Base-by-base conservation (phyloP, 768 basidiomycete genomes). In the Lyophyllum atratum region DNA sequence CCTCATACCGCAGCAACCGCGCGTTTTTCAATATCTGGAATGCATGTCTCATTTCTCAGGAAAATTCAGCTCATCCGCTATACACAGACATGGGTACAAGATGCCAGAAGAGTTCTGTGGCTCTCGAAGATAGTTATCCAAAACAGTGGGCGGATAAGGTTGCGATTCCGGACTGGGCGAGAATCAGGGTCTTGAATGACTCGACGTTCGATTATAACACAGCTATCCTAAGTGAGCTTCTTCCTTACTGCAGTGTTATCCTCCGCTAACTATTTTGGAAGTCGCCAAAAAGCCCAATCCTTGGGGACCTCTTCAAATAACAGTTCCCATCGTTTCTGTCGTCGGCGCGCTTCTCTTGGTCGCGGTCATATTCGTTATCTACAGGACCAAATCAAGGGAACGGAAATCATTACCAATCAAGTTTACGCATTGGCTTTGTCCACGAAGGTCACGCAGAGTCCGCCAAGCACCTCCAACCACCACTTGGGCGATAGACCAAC, bases 401-500 rank as follows among this genome's bases (percentile, higher is more conserved):
- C 22, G 19, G 25, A 29, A 17, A n/a, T 55, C 26, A 39, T 44
- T 33, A 19, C 43, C 58, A 19, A 8, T 33, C 14, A 19, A 25
- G 37, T 46, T 61, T 22, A 19, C 43, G 42, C 29, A 26, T 19
- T 19, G 54, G 25, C 22, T 15, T 17, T 2, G 40, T 34, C 42
- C 49, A 11, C 42, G 50, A 29, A 48, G 26, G 24, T 42, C 58
- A 12, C 57, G 43, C 0, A 56, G 54, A 43, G 56, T 69, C 28
- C 59, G 34, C 19, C 55, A 46, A 11, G 40, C 17, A 15, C 29
- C 8, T 11, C 58, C 52, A 26, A 33, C 47, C 33, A 33, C 25
- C 15, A 11, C 40, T 31, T 68, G 63, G 51, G 50, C 46, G 6
- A 68, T 69, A 33, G 68, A 69, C 54, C 50, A 56, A 12, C 49